These are phyloP conservation scores for Cutaneotrichosporon sp. DNA, from an alignment of 1,284 basidiomycete species.

Conservation along the genomic window DNA sequence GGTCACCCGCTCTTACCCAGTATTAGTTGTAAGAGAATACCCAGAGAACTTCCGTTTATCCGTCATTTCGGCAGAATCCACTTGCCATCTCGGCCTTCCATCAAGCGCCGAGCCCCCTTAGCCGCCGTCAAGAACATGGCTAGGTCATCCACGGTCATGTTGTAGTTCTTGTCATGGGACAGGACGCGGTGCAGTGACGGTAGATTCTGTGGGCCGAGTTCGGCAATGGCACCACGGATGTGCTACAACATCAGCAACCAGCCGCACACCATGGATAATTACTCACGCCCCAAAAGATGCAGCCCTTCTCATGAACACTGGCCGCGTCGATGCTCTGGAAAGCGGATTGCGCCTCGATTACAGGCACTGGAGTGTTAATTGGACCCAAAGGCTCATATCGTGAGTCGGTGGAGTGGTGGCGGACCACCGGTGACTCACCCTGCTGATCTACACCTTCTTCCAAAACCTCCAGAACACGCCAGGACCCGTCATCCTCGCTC, in stretches of 20 bases:
- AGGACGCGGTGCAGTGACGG: conserved; percentile 80
- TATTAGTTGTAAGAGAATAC: neutral
- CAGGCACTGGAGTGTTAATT: conserved; percentile 2
- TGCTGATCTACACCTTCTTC: conserved; percentile 34
- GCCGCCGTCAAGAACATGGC: conserved; percentile 73
- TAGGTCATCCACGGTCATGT: conserved; percentile 72
- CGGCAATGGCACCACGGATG: conserved; percentile 69
- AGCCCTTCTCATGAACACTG: conserved; percentile 6
- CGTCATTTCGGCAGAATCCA: conserved; percentile 57
- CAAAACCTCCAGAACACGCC: conserved; percentile 19
- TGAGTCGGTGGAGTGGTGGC: neutral
- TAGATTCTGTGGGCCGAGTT: conserved; percentile 68
- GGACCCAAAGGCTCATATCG: neutral
- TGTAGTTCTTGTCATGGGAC: conserved; percentile 71
- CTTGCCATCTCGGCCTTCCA: conserved; percentile 62
- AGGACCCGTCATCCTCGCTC: conserved; percentile 14
- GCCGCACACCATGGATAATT: neutral
- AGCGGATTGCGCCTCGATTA: neutral
- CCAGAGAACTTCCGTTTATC: neutral
- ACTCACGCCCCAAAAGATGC: conserved; percentile 73
- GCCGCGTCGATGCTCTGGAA: conserved; percentile 13
- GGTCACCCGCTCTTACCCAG: neutral
- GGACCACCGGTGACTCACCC: conserved; percentile 8
- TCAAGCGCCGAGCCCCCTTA: conserved; percentile 70
- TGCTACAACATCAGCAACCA: neutral